Evolutionary conservation across 1,284 basidiomycete species (phyloP), one percentile per base, ranked within the genome.

Genomic region (Mycena sp.): DNA sequence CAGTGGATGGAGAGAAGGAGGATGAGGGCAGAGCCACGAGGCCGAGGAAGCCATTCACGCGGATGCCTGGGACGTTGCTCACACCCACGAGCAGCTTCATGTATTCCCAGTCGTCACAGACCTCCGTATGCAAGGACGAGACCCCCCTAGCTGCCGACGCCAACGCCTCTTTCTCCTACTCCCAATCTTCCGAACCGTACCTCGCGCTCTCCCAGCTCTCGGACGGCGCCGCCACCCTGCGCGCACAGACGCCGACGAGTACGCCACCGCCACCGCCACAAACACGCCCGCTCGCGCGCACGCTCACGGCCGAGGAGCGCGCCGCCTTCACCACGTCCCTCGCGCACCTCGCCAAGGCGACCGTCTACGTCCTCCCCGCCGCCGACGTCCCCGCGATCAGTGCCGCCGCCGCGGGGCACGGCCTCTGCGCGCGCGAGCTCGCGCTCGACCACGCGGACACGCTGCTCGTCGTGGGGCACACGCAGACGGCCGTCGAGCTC

Each of bases 21-120:
- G 70, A 72, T 28, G 68, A 68, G 6, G 74, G 72, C 21, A 62
- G 63, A 52, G 51, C 61, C 37, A 43, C 28, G 53, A 70, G 61
- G 48, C 55, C 56, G 21, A 58, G 50, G 43, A 56, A 58, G 52
- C 57, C 60, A n/a, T 70, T 74, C 41, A 69, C 70, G 29, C 72
- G 72, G 52, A 87, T 87, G 87, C 86, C 86, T 4, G 81, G 86
- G 48, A 83, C 86, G 1, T 74, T 88, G 16, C 66, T 70, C 46
- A 79, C 84, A 0, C 84, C 85, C 4, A 79, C 80, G 6, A 71
- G 80, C 12, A 67, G 49, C 38, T 67, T 44, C 41, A 58, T 67
- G 50, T 63, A 49, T 29, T 64, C 65, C 44, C 32, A 67, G 17
- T 53, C 60, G 14, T 66, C 65, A 25, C 58, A 64, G 46, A 37